These are phyloP conservation scores for Cordyceps pruinosa DNA, from an alignment of 2,329 filamentous ascomycete genomes.

Conservation along the genomic window DNA sequence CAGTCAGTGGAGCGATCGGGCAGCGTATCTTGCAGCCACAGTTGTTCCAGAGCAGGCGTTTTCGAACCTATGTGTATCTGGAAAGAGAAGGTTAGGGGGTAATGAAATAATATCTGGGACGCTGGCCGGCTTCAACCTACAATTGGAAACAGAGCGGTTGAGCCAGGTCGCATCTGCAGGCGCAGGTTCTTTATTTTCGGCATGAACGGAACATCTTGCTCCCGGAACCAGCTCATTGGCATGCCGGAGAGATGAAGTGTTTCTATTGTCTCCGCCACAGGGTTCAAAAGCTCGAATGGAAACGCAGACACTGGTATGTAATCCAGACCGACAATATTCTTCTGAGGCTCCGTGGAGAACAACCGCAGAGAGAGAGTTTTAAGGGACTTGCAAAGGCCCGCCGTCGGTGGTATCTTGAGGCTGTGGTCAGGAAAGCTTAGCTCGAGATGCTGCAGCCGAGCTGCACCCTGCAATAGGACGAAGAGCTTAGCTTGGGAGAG, in stretches of 20 bases:
- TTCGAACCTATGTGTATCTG: constrained; percentile 22
- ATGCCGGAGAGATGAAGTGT: constrained; percentile 20
- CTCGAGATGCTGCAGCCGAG: constrained; percentile 23
- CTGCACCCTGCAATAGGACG: constrained; percentile 21
- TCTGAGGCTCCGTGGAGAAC: background rate
- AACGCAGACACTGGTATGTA: background rate
- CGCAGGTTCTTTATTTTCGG: constrained; percentile 25
- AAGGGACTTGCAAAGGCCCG: constrained; percentile 11
- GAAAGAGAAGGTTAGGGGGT: constrained; percentile 7
- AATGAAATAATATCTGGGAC: background rate
- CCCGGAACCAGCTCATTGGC: constrained; percentile 17
- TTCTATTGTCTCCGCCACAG: constrained; percentile 19
- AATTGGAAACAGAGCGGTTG: constrained; percentile 14
- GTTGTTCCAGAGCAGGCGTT: constrained; percentile 26
- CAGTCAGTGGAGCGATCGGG: constrained; percentile 14
- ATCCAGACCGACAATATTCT: constrained; percentile 1
- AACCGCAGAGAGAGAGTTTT: background rate
- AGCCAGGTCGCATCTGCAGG: constrained; percentile 18
- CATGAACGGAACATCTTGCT: constrained; percentile 16
- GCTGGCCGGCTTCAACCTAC: constrained; percentile 14
- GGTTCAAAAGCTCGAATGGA: constrained; percentile 6
- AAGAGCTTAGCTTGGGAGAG: constrained; percentile 25
- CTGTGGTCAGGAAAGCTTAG: constrained; percentile 15
- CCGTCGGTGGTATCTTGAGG: background rate
- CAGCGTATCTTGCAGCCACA: constrained; percentile 24